Evolutionary conservation across 2,329 filamentous ascomycete species (phyloP).

Genomic region (Nigrospora osmanthi): DNA sequence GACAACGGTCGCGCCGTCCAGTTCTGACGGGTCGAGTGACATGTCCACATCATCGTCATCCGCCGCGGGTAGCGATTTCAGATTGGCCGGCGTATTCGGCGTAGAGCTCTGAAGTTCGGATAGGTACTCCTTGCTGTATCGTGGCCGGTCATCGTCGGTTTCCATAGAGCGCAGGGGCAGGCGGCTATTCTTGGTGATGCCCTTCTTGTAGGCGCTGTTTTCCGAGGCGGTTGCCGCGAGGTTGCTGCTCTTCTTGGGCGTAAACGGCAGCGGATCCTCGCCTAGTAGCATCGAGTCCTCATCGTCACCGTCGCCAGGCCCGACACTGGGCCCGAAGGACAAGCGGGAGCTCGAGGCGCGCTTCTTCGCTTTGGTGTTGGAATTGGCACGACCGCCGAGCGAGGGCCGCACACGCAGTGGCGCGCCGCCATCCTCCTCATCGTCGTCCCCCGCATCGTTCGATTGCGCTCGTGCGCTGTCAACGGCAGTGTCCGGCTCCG

Average conservation of each 20-base stretch:
- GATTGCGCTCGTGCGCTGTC: slow-evolving; percentile 5
- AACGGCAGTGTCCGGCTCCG: slow-evolving; percentile 23
- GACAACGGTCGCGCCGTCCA: slow-evolving; percentile 59
- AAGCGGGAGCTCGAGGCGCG: slow-evolving; percentile 57
- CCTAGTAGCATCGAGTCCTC: slow-evolving; percentile 27
- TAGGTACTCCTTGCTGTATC: slow-evolving; percentile 80
- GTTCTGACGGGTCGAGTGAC: slow-evolving; percentile 50
- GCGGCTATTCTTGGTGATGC: slow-evolving; percentile 35
- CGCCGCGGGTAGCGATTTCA: slow-evolving; percentile 34
- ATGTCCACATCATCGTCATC: slow-evolving; percentile 41
- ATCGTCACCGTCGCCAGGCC: slow-evolving; percentile 44
- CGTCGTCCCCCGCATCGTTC: slow-evolving; percentile 19
- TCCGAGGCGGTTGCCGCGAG: slow-evolving; percentile 59
- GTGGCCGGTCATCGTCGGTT: slow-evolving; percentile 61
- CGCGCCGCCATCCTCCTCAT: slow-evolving; percentile 35
- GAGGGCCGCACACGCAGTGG: slow-evolving; percentile 42
- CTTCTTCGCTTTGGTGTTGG: slow-evolving; percentile 57
- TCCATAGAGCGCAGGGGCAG: slow-evolving; percentile 51
- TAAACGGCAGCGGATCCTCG: slow-evolving; percentile 35
- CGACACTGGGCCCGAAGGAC: slow-evolving; percentile 63
- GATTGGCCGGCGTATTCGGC: slow-evolving; percentile 68
- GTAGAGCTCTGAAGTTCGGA: slow-evolving; percentile 81
- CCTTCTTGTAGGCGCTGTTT: slow-evolving; percentile 55
- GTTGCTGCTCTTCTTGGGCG: slow-evolving; percentile 50
- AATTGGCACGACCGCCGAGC: slow-evolving; percentile 29